Evolutionary conservation across 495 filamentous ascomycete species (phyloP), one percentile per base, ranked within the genome.

Genomic region (Mytilinidion resinicola): DNA sequence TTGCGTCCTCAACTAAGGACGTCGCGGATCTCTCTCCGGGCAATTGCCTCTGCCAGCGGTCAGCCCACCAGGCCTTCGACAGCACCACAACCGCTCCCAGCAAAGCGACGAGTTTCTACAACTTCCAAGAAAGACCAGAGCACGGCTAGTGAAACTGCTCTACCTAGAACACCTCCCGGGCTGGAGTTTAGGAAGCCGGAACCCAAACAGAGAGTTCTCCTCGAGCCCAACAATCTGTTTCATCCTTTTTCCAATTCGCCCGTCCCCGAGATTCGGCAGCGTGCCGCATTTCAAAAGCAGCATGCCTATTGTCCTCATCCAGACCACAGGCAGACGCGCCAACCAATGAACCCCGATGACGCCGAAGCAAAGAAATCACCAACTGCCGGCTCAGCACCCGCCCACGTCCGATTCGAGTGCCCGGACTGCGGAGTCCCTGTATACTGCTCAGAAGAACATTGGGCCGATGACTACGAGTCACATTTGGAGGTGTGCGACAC

Each of bases 401-500:
- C 81, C 9, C 90, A 93, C 72, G 88, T 96, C 57, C 80, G 85
- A 53, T 95, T 92, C 70, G 95, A 96, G 74, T 99, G 93, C 64
- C 90, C 91, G 9, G 93, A 97, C 74, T 99, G 93, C 65, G 93
- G 93, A 17, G 85, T 97, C 20, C 93, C 93, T 0, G 82, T 95
- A 0, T 95, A 91, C 64, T 99, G 93, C 74, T 91, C 83, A 38
- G 85, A 96, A 71, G 85, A 87, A 41, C 95, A 99, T 69, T 97
- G 90, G 87, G 88, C 85, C 56, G 89, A 92, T 57, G 91, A 97
- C 70, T 99, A 93, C 66, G 92, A 95, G 71, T 77, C 82, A 1
- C 93, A 99, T 69, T 72, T 97, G 17, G 81, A 95, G 69, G 85
- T 97, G 34, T 99, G 93, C 71, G 95, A 99, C 65, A 87, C 85